phyloP scores from a whole-genome alignment of 352 stramenopile genomes.

The Globisporangium cylindrosporum region DNA sequence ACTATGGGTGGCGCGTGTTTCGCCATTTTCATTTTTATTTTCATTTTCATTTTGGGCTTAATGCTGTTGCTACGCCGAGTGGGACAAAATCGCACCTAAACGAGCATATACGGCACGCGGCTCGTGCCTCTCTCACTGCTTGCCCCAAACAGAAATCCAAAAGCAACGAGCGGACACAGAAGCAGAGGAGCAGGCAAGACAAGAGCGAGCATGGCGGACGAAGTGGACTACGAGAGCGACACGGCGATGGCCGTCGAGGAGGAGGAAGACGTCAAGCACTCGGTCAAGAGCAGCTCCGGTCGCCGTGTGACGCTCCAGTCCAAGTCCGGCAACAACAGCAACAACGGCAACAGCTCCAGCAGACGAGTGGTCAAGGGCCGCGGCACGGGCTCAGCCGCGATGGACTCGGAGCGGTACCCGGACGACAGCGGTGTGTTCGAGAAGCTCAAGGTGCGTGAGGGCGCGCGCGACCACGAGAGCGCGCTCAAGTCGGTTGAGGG shows the following conservation, averaged over 20 bases:
- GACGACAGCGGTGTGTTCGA: slow-evolving; percentile 78
- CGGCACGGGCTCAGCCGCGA: slow-evolving; percentile 56
- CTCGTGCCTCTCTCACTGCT: not conserved
- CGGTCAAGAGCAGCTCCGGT: slow-evolving; percentile 1
- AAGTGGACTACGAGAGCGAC: slow-evolving; percentile 88
- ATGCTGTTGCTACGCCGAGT: not conserved
- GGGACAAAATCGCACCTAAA: not conserved
- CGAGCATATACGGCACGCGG: not conserved
- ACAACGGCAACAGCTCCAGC: slow-evolving; percentile 1
- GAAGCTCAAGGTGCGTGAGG: slow-evolving; percentile 39
- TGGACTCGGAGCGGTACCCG: slow-evolving; percentile 74
- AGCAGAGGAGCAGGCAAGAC: not conserved
- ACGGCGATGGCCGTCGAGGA: slow-evolving; percentile 82
- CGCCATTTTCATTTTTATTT: not conserved
- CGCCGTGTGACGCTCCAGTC: slow-evolving; percentile 7
- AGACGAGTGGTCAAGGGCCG: slow-evolving; percentile 66
- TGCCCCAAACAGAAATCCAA: slow-evolving; percentile 1
- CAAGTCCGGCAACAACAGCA: not conserved
- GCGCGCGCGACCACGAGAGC: slow-evolving; percentile 37
- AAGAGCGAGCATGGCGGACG: slow-evolving; percentile 57
- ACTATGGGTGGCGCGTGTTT: not conserved
- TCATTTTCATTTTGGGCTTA: not conserved
- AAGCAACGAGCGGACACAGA: slow-evolving; percentile 1
- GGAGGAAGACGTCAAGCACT: slow-evolving; percentile 51
- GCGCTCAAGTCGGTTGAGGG: slow-evolving; percentile 91